Conservation (phyloP, 192 early-diverging fungal genomes). For the Lunasporangiospora selenospora region DNA sequence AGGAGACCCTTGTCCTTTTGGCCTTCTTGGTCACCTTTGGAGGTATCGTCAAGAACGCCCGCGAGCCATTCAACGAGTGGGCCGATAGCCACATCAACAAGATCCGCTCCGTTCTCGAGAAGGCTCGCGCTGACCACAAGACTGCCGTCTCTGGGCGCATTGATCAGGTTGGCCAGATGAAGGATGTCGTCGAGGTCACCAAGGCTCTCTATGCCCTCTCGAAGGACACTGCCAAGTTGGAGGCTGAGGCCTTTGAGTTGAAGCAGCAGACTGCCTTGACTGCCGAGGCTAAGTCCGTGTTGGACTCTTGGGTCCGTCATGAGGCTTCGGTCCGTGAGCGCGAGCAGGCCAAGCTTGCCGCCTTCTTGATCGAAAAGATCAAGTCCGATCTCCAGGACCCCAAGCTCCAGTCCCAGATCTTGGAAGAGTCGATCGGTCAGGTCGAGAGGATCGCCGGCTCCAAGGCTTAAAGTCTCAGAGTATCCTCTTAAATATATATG, state of each 20-base stretch:
- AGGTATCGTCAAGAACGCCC: conserved; percentile 72
- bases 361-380: conserved; percentile 76
- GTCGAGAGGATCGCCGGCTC: too few species aligned
- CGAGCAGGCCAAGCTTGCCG: conserved; percentile 83
- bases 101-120: conserved; percentile 74
- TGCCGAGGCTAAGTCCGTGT: conserved; percentile 75
- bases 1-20: conserved; percentile 80
- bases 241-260: conserved; percentile 88
- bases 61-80: conserved; percentile 80
- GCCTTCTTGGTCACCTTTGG: conserved; percentile 76
- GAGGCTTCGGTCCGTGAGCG: conserved; percentile 86
- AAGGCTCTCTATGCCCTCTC: conserved; percentile 89
- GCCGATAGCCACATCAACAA: conserved; percentile 63
- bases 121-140: conserved; percentile 88
- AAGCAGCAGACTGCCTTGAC: conserved; percentile 84
- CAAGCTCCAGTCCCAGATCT: too few species aligned
- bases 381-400: conserved; percentile 64
- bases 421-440: too few species aligned
- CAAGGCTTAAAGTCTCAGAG: too few species aligned
- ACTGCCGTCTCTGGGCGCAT: conserved; percentile 84
- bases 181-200: conserved; percentile 87
- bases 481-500: too few species aligned
- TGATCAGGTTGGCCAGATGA: conserved; percentile 83
- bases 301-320: conserved; percentile 95
- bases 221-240: conserved; percentile 85